Conservation (phyloP, 2,329 filamentous ascomycete species). For the Colletotrichum cordylinicola region DNA sequence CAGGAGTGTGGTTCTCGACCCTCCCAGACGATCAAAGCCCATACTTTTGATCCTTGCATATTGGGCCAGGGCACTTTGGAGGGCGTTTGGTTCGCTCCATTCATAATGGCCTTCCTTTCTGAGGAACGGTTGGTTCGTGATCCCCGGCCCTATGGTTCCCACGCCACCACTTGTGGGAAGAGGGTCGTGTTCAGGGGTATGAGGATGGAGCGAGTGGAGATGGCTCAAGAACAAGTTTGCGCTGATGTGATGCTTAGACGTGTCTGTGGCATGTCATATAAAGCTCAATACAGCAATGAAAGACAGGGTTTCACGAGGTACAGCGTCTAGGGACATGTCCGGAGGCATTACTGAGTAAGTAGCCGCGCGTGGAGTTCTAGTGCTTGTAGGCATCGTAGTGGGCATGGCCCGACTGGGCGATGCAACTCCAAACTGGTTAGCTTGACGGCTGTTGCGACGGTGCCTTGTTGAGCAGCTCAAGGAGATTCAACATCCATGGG, state of each 20-base stretch:
- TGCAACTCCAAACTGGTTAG: background rate
- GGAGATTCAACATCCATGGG: background rate
- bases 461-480: background rate
- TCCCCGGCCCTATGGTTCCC: background rate
- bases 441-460: background rate
- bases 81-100: background rate
- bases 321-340: background rate
- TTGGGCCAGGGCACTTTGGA: background rate
- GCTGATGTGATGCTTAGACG: background rate
- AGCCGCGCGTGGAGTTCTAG: background rate
- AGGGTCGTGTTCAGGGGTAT: background rate
- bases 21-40: background rate
- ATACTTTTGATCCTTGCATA: background rate
- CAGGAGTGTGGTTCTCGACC: background rate
- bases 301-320: too few relatives aligned
- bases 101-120: background rate
- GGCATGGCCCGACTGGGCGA: background rate
- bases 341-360: background rate
- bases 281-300: background rate
- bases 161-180: background rate
- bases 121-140: background rate
- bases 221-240: background rate
- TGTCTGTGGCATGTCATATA: accelerated
- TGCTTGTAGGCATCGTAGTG: background rate
- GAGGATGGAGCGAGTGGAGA: background rate